These are phyloP conservation scores for Filobasidium floriforme DNA, from an alignment of 768 basidiomycete genomes.

Conservation along the genomic window DNA sequence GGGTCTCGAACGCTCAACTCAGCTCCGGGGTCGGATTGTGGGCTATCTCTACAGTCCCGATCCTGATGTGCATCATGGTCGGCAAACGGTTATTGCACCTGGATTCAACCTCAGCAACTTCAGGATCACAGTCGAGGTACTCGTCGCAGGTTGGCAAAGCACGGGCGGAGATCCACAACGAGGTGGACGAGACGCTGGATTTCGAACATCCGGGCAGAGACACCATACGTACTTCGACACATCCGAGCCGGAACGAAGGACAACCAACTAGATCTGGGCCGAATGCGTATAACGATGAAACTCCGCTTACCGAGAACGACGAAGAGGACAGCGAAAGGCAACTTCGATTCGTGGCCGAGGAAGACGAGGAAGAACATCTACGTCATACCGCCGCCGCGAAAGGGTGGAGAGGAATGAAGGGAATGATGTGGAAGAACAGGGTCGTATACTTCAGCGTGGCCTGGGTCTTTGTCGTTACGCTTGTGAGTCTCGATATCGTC, in stretches of 20 bases:
- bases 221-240: too few relatives aligned
- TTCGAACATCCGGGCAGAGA: too few relatives aligned
- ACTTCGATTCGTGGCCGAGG: slow-evolving; percentile 16
- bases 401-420: neutral
- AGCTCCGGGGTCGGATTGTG: slow-evolving; percentile 55
- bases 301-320: too few relatives aligned
- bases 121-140: too few relatives aligned
- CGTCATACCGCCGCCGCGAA: neutral
- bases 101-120: neutral
- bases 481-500: slow-evolving; percentile 51
- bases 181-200: too few relatives aligned
- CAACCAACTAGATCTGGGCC: too few relatives aligned
- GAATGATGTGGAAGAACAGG: slow-evolving; percentile 52
- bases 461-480: slow-evolving; percentile 68
- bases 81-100: slow-evolving; percentile 7
- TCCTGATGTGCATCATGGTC: slow-evolving; percentile 53
- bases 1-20: slow-evolving; percentile 37
- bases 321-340: neutral
- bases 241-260: too few relatives aligned
- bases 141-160: too few relatives aligned
- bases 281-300: too few relatives aligned
- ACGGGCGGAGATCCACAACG: too few relatives aligned
- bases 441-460: slow-evolving; percentile 64
- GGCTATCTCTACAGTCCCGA: slow-evolving; percentile 64
- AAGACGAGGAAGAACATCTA: slow-evolving; percentile 13